Percentiles rank a stretch among this genome's conserved stretches.
Evolutionary conservation across 148 eudicot genomes (phyloP).

Genomic region (Rhododendron simsii): DNA sequence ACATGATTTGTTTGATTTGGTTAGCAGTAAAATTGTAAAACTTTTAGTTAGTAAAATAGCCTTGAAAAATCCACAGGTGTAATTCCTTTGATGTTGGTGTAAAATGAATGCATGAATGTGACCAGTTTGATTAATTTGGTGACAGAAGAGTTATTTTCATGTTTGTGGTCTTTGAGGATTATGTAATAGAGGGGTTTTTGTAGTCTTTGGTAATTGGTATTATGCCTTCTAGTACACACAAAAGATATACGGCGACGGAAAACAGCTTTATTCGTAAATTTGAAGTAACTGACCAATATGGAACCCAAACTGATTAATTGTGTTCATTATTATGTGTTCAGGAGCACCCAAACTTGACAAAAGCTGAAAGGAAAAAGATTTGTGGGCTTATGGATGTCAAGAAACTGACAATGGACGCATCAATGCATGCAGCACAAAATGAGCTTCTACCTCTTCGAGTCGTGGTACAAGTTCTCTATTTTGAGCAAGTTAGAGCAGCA

Average conservation of each 20-base stretch:
- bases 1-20: neutral
- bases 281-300: neutral
- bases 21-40: neutral
- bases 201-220: no score
- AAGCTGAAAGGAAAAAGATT: constrained; percentile 59
- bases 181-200: neutral
- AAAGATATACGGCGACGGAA: no score
- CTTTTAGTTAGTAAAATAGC: neutral
- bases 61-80: neutral
- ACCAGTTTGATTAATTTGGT: neutral
- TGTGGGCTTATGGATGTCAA: constrained; percentile 77
- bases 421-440: constrained; percentile 85
- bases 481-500: constrained; percentile 68
- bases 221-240: no score
- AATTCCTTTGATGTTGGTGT: neutral
- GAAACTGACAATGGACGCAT: constrained; percentile 58
- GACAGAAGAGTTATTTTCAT: neutral
- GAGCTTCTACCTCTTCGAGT: constrained; percentile 78
- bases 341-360: constrained; percentile 59
- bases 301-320: neutral
- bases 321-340: constrained; percentile 19
- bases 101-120: neutral
- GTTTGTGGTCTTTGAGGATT: neutral
- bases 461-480: constrained; percentile 74
- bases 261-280: neutral